Evolutionary conservation across 2,329 filamentous ascomycete genomes (phyloP), one percentile per base, ranked within the genome.

Genomic region (Aschersonia sp.): DNA sequence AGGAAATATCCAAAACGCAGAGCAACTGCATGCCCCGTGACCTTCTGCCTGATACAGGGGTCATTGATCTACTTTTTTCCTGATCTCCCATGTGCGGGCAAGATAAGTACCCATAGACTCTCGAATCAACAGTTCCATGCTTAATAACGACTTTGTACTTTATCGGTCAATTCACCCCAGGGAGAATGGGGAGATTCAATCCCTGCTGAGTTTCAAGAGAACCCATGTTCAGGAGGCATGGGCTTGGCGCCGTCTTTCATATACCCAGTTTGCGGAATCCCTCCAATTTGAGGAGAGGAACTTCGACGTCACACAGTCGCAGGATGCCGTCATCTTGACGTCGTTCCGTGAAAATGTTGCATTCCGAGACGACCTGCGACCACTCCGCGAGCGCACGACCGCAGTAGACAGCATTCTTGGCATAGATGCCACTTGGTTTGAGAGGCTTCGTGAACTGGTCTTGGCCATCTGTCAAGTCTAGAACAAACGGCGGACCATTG

Each of bases 351-450:
- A 90, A 92, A 57, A 79, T 85, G 64, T 89, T 87, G 67, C 81
- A 87, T 60, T 92, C 86, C 48, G 77, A 76, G 12, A 88, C 78
- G 22, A 90, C 76, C 14, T 85, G 68, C 22, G 73, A 71, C 86
- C 86, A 92, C 62, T 92, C 86, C 0, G 85, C 85, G 43, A 92
- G 69, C 0, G 86, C 81, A 22, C 84, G 73, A 2, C 86, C 86
- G 4, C 76, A 70, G 60, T 90, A 84, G 45, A 76, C 76, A 7
- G 72, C 67, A 30, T 70, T 71, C 43, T 65, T 63, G 11, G 63
- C 61, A 47, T 65, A 72, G 2, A 67, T 53, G 5, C 73, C 72
- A 1, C 55, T 58, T 0, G 76, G 76, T 53, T 71, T 66, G 35
- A 66, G 53, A 1, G 75, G 68, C 35, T 63, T 61, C n/a, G 68